Conservation (phyloP, 2,329 filamentous ascomycete genomes). For the Chrysoporthe deuterocubensis region DNA sequence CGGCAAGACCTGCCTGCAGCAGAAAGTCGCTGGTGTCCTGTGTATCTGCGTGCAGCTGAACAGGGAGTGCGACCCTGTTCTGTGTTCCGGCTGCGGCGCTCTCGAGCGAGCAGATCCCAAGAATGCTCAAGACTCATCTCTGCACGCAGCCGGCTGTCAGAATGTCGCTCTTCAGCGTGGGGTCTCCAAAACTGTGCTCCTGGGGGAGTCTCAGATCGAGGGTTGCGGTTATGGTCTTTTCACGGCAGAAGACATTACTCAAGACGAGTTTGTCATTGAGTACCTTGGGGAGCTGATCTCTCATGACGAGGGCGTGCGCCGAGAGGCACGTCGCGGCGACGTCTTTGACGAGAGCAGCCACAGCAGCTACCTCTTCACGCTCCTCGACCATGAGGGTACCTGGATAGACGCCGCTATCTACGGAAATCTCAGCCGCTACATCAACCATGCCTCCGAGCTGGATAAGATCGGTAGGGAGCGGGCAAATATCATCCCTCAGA, state of each 20-base stretch:
- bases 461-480: slow-evolving; percentile 46
- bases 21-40: slow-evolving; percentile 57
- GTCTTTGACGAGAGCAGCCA: slow-evolving; percentile 66
- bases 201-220: slow-evolving; percentile 72
- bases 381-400: slow-evolving; percentile 63
- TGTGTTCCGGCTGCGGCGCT: slow-evolving; percentile 74
- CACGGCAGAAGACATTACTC: slow-evolving; percentile 67
- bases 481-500: slow-evolving; percentile 66
- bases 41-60: slow-evolving; percentile 76
- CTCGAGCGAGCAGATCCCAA: slow-evolving; percentile 68
- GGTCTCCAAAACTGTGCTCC: slow-evolving; percentile 64
- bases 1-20: slow-evolving; percentile 62
- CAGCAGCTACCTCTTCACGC: slow-evolving; percentile 67
- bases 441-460: slow-evolving; percentile 71
- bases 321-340: slow-evolving; percentile 64
- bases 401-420: slow-evolving; percentile 79
- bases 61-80: slow-evolving; percentile 78
- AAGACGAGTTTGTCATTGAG: slow-evolving; percentile 76
- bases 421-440: slow-evolving; percentile 81
- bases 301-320: slow-evolving; percentile 69
- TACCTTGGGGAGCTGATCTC: slow-evolving; percentile 80
- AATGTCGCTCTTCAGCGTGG: slow-evolving; percentile 75
- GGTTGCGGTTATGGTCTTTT: slow-evolving; percentile 77
- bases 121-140: slow-evolving; percentile 63
- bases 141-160: slow-evolving; percentile 66